Evolutionary conservation across 495 filamentous ascomycete species (phyloP).

Genomic region (Penicillium longicatenatum): DNA sequence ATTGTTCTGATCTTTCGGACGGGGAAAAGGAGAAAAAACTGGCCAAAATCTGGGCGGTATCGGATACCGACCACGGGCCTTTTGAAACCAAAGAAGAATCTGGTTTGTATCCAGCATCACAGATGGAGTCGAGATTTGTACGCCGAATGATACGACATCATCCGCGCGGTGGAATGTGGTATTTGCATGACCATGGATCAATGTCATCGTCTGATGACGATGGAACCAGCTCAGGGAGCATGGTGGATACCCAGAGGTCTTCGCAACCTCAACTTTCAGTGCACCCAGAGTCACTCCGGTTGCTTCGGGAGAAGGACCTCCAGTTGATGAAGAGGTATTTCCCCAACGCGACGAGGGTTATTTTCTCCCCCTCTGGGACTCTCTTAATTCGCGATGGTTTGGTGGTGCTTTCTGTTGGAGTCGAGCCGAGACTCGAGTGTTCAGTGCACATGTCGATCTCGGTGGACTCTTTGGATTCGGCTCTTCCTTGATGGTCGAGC

Average conservation of each 20-base stretch:
- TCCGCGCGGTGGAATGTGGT: constrained; percentile 19
- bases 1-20: not conserved
- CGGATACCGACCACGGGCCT: not conserved
- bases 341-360: constrained; percentile 23
- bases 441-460: constrained; percentile 25
- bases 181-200: constrained; percentile 17
- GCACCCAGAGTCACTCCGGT: constrained; percentile 2
- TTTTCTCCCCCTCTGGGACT: constrained; percentile 64
- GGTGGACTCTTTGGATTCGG: constrained; percentile 55
- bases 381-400: constrained; percentile 60
- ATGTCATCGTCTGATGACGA: constrained; percentile 20
- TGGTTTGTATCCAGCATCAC: not conserved
- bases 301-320: constrained; percentile 18
- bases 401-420: constrained; percentile 60
- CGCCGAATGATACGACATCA: constrained; percentile 17
- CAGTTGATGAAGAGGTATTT: constrained; percentile 29
- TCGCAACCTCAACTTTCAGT: not conserved
- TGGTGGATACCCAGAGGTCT: not conserved
- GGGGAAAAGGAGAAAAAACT: constrained; percentile 4
- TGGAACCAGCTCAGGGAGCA: not conserved
- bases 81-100: not conserved
- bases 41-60: constrained; percentile 14
- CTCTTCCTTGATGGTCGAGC: constrained; percentile 61
- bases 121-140: constrained; percentile 17
- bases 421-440: constrained; percentile 17